Percentiles rank a stretch among this genome's conserved stretches.
These are phyloP conservation scores for Leishmania guyanensis DNA, from an alignment of 208 protist species.

Conservation along the genomic window DNA sequence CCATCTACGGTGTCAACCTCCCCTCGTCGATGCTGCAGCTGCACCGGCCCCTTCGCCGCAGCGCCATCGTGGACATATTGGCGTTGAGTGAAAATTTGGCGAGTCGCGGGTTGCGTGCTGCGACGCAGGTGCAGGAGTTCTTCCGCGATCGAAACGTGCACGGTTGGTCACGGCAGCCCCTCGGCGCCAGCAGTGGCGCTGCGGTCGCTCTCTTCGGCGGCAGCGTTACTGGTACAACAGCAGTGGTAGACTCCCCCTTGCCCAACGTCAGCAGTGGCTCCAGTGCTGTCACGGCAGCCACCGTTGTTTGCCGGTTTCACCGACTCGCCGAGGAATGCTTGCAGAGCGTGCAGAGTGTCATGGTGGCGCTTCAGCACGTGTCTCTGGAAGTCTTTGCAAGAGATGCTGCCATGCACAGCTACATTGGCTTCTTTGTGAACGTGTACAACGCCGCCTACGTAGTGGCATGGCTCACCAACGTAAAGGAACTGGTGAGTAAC, in stretches of 20 bases:
- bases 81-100: conserved; percentile 48
- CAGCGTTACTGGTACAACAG: neutral
- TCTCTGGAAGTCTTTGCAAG: conserved; percentile 19
- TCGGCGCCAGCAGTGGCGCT: neutral
- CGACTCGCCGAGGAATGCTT: conserved; percentile 25
- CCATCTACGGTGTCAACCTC: conserved; percentile 29
- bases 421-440: conserved; percentile 48
- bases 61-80: conserved; percentile 15
- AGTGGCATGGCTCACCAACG: conserved; percentile 59
- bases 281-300: conserved; percentile 8
- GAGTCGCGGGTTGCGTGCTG: conserved; percentile 34
- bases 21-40: conserved; percentile 2
- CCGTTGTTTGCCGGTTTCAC: conserved; percentile 15
- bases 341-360: conserved; percentile 29
- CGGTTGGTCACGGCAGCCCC: conserved; percentile 1
- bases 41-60: conserved; percentile 14
- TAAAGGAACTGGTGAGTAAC: conserved; percentile 24
- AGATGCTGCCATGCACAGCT: conserved; percentile 17
- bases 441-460: conserved; percentile 78
- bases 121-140: conserved; percentile 43
- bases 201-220: conserved; percentile 11
- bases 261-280: neutral
- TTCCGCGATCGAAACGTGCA: conserved; percentile 20
- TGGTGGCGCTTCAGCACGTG: conserved; percentile 20
- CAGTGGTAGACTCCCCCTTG: neutral